These are phyloP conservation scores for Mycena capillaripes DNA, from an alignment of 768 basidiomycete species.

Conservation along the genomic window DNA sequence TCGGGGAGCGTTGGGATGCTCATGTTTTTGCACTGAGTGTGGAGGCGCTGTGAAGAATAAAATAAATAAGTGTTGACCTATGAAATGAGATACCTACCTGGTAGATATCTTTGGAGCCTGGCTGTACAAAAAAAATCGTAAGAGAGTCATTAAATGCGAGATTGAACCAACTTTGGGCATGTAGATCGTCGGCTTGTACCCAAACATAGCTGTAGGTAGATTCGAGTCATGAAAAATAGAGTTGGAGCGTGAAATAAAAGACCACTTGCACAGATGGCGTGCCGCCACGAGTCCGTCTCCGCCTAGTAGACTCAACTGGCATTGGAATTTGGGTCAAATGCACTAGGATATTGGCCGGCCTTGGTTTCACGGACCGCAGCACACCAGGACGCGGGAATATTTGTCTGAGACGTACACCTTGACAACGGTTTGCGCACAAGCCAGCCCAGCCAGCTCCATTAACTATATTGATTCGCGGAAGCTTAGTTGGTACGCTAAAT, in stretches of 20 bases:
- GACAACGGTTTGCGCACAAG: slow-evolving; percentile 91
- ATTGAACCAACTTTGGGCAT: slow-evolving; percentile 85
- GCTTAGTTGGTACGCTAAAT: no score
- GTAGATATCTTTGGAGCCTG: slow-evolving; percentile 94
- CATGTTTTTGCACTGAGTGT: slow-evolving; percentile 92
- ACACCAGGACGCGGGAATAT: slow-evolving; percentile 88
- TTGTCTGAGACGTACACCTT: slow-evolving; percentile 79
- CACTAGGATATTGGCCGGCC: slow-evolving; percentile 53
- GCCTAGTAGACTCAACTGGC: slow-evolving; percentile 54
- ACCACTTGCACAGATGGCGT: slow-evolving; percentile 82
- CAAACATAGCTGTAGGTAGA: slow-evolving; percentile 83
- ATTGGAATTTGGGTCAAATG: not conserved
- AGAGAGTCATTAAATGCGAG: not conserved
- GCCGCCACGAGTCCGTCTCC: slow-evolving; percentile 98
- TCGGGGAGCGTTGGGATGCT: slow-evolving; percentile 81
- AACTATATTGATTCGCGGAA: slow-evolving; percentile 75
- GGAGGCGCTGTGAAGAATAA: slow-evolving; percentile 68
- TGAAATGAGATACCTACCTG: slow-evolving; percentile 58
- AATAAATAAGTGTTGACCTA: not conserved
- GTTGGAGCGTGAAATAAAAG: not conserved
- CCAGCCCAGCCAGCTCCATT: slow-evolving; percentile 96
- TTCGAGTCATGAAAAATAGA: slow-evolving; percentile 6
- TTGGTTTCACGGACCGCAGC: slow-evolving; percentile 98
- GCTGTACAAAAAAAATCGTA: slow-evolving; percentile 59
- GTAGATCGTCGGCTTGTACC: slow-evolving; percentile 90